A percentile compares a stretch with the other conserved stretches of the same genome.
These are phyloP conservation scores for Cytospora chrysosperma DNA, from an alignment of 2,329 filamentous ascomycete genomes.

Conservation along the genomic window DNA sequence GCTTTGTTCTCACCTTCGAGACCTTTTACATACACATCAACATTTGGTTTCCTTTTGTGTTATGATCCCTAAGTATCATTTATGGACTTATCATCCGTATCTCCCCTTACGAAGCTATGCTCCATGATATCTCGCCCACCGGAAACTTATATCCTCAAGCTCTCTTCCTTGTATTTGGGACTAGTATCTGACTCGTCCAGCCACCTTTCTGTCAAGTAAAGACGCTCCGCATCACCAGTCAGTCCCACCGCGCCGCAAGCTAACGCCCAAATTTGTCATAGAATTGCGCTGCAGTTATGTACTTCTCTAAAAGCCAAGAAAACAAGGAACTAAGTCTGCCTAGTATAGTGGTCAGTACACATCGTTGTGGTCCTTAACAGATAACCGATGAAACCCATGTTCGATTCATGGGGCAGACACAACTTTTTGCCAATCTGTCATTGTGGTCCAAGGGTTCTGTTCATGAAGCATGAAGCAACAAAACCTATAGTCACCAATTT, in stretches of 20 bases:
- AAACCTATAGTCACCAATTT: no score
- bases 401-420: constrained; percentile 21
- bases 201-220: neutral
- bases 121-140: neutral
- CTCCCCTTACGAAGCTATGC: no score
- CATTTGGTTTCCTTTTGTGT: no score
- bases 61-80: no score
- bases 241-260: neutral
- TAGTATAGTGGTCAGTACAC: constrained; percentile 21
- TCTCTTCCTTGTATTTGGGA: neutral
- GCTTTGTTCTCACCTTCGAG: no score
- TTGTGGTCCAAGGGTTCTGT: neutral
- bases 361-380: constrained; percentile 11
- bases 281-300: neutral
- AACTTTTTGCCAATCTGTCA: neutral
- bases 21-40: no score
- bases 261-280: neutral
- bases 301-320: neutral
- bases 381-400: constrained; percentile 17
- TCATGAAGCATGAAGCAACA: no score
- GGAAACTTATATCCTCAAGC: no score
- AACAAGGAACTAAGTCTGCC: constrained; percentile 7
- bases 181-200: neutral
- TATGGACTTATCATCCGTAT: no score
- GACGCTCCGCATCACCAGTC: neutral